Evolutionary conservation across 1,139 yeast genomes (phyloP).

Genomic region (Blastobotrys apis): DNA sequence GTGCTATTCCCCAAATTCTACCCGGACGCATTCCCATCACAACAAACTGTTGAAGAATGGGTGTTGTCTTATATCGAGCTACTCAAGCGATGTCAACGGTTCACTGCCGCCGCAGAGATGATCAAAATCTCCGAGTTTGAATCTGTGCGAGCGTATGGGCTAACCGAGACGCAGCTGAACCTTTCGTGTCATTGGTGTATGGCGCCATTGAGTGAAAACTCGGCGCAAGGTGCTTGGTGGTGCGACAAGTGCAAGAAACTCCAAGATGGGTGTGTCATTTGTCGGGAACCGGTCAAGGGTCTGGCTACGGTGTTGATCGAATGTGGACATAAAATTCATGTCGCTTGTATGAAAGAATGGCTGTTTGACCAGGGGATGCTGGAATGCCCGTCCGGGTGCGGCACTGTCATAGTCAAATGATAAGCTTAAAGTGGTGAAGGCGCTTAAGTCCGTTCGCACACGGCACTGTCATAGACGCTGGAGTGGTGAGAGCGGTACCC

Average conservation of each 20-base stretch:
- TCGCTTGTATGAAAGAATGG: conserved; percentile 77
- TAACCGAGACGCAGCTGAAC: conserved; percentile 54
- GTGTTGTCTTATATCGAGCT: conserved; percentile 54
- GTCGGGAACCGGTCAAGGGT: conserved; percentile 75
- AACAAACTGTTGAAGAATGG: conserved; percentile 38
- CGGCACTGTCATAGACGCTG: too few relatives aligned
- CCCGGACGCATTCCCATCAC: conserved; percentile 28
- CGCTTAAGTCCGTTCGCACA: too few relatives aligned
- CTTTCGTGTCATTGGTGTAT: conserved; percentile 68
- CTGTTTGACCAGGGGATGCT: conserved; percentile 56
- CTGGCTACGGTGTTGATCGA: conserved; percentile 59
- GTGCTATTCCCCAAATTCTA: conserved; percentile 50
- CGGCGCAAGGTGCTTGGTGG: conserved; percentile 74
- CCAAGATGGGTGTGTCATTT: conserved; percentile 71
- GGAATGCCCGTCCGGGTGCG: conserved; percentile 84
- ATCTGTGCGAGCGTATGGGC: conserved; percentile 45
- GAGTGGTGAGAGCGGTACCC: too few relatives aligned
- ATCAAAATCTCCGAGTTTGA: conserved; percentile 45
- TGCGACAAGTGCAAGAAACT: conserved; percentile 65
- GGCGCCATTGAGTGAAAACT: conserved; percentile 42
- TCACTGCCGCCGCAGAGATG: conserved; percentile 56
- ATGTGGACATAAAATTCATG: conserved; percentile 90
- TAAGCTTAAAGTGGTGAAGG: too few relatives aligned
- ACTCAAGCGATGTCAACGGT: conserved; percentile 50
- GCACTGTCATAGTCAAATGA: conserved; percentile 20